phyloP scores from a whole-genome alignment of 306 rosid genomes.

The Cicer yamashitae region DNA sequence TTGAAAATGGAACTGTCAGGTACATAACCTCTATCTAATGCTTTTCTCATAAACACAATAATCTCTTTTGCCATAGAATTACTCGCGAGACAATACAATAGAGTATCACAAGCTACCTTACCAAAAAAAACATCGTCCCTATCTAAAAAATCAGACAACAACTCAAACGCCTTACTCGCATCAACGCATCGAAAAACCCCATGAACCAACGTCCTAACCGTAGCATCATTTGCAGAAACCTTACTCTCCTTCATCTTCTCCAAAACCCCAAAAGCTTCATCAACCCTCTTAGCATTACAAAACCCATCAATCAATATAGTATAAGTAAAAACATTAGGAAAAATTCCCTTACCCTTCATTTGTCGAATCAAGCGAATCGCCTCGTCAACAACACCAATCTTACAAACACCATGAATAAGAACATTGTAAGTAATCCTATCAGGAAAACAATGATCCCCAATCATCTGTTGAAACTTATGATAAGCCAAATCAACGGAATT shows the following conservation, averaged over 20 bases:
- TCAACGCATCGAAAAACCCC: conserved; percentile 71
- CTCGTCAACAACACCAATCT: conserved; percentile 80
- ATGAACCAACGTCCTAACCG: conserved; percentile 78
- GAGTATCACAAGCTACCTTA: conserved; percentile 68
- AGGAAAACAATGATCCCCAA: conserved; percentile 63
- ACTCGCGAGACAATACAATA: conserved; percentile 67
- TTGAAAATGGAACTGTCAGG: conserved; percentile 64
- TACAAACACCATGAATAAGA: conserved; percentile 84
- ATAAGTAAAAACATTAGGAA: conserved; percentile 79
- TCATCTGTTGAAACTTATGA: conserved; percentile 83
- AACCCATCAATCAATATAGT: conserved; percentile 82
- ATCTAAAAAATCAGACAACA: conserved; percentile 58
- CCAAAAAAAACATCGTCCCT: conserved; percentile 45
- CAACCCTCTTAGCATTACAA: conserved; percentile 73
- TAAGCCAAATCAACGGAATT: conserved; percentile 87
- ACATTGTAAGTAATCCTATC: conserved; percentile 85
- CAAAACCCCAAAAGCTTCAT: conserved; percentile 69
- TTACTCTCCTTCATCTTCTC: conserved; percentile 72
- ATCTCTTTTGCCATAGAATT: conserved; percentile 66
- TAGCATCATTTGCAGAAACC: conserved; percentile 71
- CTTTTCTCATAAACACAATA: conserved; percentile 54
- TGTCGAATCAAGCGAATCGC: conserved; percentile 78
- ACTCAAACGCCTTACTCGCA: conserved; percentile 66
- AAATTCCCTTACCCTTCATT: conserved; percentile 70
- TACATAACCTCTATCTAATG: conserved; percentile 60